phyloP scores from a whole-genome alignment of 805 yeast species.

The Hanseniaspora singularis region DNA sequence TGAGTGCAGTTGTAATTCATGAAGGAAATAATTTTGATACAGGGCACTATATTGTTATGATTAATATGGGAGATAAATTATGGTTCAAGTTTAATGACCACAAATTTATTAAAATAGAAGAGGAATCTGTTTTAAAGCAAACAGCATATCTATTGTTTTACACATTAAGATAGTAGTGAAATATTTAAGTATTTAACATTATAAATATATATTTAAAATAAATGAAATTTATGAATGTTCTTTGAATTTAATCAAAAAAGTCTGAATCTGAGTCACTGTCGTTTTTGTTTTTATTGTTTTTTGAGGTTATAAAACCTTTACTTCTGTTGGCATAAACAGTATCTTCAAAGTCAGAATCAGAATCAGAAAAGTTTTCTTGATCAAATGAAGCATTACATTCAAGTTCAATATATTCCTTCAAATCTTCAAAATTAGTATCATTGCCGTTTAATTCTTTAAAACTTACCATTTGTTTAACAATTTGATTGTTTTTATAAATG shows the following conservation, averaged over 20 bases:
- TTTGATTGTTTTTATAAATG: conserved; percentile 66
- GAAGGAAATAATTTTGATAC: conserved; percentile 79
- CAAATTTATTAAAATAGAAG: conserved; percentile 53
- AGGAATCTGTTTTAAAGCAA: conserved; percentile 51
- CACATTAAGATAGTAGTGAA: conserved; percentile 28
- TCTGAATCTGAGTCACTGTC: conserved; percentile 34
- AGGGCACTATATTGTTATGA: conserved; percentile 80
- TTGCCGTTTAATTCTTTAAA: conserved; percentile 76
- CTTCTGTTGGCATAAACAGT: conserved; percentile 12
- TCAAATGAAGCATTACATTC: conserved; percentile 9
- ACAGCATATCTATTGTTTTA: conserved; percentile 75
- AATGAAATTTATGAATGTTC: too few species aligned
- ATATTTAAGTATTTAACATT: too few species aligned
- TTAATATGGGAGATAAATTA: conserved; percentile 56
- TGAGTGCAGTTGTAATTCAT: conserved; percentile 79
- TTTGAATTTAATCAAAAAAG: conserved; percentile 43
- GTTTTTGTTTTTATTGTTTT: conserved; percentile 23
- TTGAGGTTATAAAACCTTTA: conserved; percentile 2
- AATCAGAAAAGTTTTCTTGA: conserved; percentile 2
- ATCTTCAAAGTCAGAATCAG: conserved; percentile 3
- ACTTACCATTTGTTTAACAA: conserved; percentile 70
- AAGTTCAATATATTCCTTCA: conserved; percentile 42
- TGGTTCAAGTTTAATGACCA: conserved; percentile 94
- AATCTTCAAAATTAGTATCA: conserved; percentile 52
- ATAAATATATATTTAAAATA: too few species aligned